These are phyloP conservation scores for Fulvia fulva DNA, from an alignment of 2,329 filamentous ascomycete genomes.

Conservation along the genomic window DNA sequence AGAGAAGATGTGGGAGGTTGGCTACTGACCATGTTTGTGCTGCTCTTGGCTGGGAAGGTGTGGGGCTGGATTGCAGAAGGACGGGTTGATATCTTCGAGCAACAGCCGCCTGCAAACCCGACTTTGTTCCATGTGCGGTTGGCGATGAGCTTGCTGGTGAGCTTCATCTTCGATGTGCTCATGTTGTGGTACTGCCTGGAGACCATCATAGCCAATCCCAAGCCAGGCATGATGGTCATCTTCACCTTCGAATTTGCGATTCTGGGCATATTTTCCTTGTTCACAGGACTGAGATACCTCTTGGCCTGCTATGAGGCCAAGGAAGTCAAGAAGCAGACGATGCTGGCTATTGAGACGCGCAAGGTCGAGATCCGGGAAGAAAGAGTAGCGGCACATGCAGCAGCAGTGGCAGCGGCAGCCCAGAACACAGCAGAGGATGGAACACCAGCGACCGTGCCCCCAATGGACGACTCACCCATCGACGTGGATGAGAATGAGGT, in stretches of 20 bases:
- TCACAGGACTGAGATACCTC: conserved; percentile 73
- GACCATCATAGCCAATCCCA: conserved; percentile 78
- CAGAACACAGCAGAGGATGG: conserved; percentile 32
- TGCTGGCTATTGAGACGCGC: conserved; percentile 62
- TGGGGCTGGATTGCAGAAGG: conserved; percentile 99
- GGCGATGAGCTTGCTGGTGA: conserved; percentile 71
- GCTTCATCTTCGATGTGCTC: conserved; percentile 72
- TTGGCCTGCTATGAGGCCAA: conserved; percentile 74
- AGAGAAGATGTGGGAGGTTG: conserved; percentile 89
- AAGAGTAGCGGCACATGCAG: conserved; percentile 47
- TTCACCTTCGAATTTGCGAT: conserved; percentile 97
- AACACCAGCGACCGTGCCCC: conserved; percentile 42
- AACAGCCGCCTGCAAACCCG: conserved; percentile 87
- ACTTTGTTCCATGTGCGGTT: conserved; percentile 82
- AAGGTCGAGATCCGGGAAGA: conserved; percentile 60
- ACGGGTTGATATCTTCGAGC: conserved; percentile 87
- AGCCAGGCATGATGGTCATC: conserved; percentile 99
- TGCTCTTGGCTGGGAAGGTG: conserved; percentile 86
- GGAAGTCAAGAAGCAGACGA: conserved; percentile 71
- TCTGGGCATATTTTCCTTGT: conserved; percentile 71
- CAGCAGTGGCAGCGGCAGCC: conserved; percentile 32
- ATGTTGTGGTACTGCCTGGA: conserved; percentile 78
- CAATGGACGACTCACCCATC: conserved; percentile 54
- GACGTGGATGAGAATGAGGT: conserved; percentile 90
- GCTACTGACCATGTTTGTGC: conserved; percentile 95